Conservation (phyloP, 257 asterid species). For the Striga asiatica region DNA sequence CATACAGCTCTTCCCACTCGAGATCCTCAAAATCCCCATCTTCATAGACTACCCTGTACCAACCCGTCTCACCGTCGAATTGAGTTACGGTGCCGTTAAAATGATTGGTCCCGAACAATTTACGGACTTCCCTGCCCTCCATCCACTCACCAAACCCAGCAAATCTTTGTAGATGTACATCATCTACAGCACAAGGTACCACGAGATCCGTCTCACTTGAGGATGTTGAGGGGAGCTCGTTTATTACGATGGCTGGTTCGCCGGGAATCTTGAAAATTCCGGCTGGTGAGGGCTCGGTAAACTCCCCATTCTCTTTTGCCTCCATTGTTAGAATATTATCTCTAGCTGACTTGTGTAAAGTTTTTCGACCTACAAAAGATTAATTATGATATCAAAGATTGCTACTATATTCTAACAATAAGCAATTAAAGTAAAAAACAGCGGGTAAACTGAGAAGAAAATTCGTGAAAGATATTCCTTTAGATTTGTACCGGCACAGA, state of each 20-base stretch:
- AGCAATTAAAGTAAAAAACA: not conserved
- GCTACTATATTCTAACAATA: not conserved
- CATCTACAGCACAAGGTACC: slow-evolving; percentile 14
- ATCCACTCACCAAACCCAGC: slow-evolving; percentile 52
- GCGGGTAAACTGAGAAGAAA: not conserved
- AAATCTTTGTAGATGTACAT: slow-evolving; percentile 11
- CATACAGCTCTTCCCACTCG: slow-evolving; percentile 47
- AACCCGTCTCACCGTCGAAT: slow-evolving; percentile 39
- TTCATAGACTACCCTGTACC: slow-evolving; percentile 60
- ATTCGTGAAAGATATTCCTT: not conserved
- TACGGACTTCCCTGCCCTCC: slow-evolving; percentile 49
- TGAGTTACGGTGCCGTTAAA: slow-evolving; percentile 34
- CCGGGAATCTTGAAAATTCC: slow-evolving; percentile 37
- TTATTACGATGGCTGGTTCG: slow-evolving; percentile 59
- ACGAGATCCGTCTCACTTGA: slow-evolving; percentile 9
- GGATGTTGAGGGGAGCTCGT: slow-evolving; percentile 43
- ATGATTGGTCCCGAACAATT: slow-evolving; percentile 29
- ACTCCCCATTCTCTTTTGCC: slow-evolving; percentile 17
- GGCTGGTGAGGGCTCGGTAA: slow-evolving; percentile 14
- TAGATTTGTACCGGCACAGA: not conserved
- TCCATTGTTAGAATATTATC: slow-evolving; percentile 39
- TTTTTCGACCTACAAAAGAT: slow-evolving; percentile 9
- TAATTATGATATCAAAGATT: not conserved
- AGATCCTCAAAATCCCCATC: slow-evolving; percentile 74
- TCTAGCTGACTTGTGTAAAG: not conserved